phyloP scores from a whole-genome alignment of 1,139 yeast genomes.

The Yamadazyma buinensis region DNA sequence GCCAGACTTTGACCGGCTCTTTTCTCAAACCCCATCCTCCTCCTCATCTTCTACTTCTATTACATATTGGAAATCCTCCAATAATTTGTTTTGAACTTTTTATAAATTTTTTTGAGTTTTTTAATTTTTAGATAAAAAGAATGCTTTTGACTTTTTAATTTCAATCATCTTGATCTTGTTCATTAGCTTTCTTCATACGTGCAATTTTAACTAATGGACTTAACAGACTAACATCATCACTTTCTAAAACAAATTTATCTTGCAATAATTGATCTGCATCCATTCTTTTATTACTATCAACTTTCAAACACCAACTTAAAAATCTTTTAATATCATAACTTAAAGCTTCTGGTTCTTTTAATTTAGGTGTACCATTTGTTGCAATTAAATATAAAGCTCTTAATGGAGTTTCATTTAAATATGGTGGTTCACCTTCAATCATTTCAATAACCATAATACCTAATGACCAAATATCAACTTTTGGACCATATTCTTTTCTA shows the following conservation, averaged over 20 bases:
- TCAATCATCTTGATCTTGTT: conserved; percentile 4
- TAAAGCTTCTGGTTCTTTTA: conserved; percentile 84
- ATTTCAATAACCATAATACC: conserved; percentile 96
- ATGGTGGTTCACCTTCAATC: conserved; percentile 99
- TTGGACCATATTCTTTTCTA: conserved; percentile 92
- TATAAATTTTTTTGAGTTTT: no score
- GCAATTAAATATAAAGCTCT: conserved; percentile 90
- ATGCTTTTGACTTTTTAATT: no score
- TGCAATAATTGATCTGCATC: conserved; percentile 70
- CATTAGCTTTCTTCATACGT: conserved; percentile 62
- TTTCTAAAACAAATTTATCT: conserved; percentile 68
- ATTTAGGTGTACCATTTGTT: conserved; percentile 90
- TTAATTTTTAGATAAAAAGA: no score
- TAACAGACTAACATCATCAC: conserved; percentile 70
- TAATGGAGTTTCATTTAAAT: conserved; percentile 90
- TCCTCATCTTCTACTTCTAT: no score
- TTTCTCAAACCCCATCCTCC: no score
- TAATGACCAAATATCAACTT: conserved; percentile 95
- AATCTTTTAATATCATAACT: conserved; percentile 65
- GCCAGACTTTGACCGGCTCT: no score
- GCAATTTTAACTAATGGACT: conserved; percentile 91
- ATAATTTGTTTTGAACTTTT: no score
- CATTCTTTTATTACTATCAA: conserved; percentile 80
- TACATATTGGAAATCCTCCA: no score
- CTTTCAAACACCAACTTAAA: conserved; percentile 76